Evolutionary conservation across 331 rosid genomes (phyloP).

Genomic region (Acacia concinna): DNA sequence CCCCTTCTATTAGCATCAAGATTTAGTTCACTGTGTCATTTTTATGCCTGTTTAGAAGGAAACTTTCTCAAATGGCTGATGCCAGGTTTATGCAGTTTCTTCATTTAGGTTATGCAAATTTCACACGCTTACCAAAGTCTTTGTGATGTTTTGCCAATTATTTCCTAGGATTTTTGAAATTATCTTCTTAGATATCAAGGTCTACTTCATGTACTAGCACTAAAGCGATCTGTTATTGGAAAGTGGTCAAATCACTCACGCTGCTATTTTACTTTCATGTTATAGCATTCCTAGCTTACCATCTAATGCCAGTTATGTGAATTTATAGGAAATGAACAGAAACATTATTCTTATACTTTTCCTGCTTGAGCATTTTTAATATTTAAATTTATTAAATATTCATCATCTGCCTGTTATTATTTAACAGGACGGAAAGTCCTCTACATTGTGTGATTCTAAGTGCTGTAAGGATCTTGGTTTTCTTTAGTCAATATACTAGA

Average conservation of each 20-base stretch:
- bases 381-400: background rate
- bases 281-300: background rate
- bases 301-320: background rate
- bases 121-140: constrained; percentile 3
- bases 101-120: constrained; percentile 3
- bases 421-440: constrained; percentile 3
- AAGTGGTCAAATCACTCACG: background rate
- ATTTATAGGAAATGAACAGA: background rate
- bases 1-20: background rate
- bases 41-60: constrained; percentile 5
- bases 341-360: background rate
- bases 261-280: background rate
- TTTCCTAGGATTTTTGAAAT: background rate
- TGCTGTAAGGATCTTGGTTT: constrained; percentile 27
- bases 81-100: background rate
- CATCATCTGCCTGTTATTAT: constrained; percentile 25
- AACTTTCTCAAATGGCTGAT: background rate
- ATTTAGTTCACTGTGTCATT: background rate
- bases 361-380: background rate
- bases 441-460: constrained; percentile 4
- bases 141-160: background rate
- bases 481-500: constrained; percentile 6
- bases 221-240: background rate
- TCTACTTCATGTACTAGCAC: background rate
- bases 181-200: constrained; percentile 18